Conservation (phyloP, 805 yeast species). For the Ogataea neopini region DNA sequence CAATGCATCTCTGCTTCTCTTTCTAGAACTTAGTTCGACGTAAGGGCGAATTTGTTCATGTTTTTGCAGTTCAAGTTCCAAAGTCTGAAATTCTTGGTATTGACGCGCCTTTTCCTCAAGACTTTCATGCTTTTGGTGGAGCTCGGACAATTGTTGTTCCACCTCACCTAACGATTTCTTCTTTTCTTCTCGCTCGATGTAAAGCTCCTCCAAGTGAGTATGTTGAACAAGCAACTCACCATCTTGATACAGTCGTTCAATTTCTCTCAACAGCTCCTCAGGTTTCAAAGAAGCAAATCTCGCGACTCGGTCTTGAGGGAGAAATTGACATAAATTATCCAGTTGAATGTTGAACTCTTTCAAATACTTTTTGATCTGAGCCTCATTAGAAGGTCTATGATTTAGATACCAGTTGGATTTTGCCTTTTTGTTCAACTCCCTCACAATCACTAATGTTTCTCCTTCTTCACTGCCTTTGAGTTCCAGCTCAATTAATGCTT, state of each 20-base stretch:
- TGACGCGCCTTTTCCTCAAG: constrained; percentile 49
- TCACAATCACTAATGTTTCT: constrained; percentile 39
- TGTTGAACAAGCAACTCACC: constrained; percentile 60
- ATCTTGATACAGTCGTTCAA: constrained; percentile 76
- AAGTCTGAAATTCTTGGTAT: constrained; percentile 45
- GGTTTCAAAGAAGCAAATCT: constrained; percentile 84
- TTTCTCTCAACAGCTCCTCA: constrained; percentile 69
- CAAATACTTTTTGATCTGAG: constrained; percentile 46
- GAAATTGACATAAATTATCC: constrained; percentile 88
- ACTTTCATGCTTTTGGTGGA: constrained; percentile 39
- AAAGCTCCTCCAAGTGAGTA: constrained; percentile 52
- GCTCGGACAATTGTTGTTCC: constrained; percentile 33
- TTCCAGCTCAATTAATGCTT: constrained; percentile 51
- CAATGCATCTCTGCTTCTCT: constrained; percentile 35
- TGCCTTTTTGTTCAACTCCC: constrained; percentile 45
- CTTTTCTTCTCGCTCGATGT: constrained; percentile 38
- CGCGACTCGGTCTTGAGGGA: constrained; percentile 94
- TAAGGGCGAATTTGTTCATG: constrained; percentile 40
- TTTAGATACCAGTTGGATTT: constrained; percentile 58
- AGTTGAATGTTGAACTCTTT: constrained; percentile 70
- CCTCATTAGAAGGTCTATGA: constrained; percentile 41
- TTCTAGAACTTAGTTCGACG: constrained; percentile 36
- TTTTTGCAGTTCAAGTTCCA: constrained; percentile 39
- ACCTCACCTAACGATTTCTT: constrained; percentile 32
- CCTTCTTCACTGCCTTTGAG: constrained; percentile 42